These are phyloP conservation scores for Helicosporidium sp. DNA, from an alignment of 139 green algal genomes.

Conservation along the genomic window DNA sequence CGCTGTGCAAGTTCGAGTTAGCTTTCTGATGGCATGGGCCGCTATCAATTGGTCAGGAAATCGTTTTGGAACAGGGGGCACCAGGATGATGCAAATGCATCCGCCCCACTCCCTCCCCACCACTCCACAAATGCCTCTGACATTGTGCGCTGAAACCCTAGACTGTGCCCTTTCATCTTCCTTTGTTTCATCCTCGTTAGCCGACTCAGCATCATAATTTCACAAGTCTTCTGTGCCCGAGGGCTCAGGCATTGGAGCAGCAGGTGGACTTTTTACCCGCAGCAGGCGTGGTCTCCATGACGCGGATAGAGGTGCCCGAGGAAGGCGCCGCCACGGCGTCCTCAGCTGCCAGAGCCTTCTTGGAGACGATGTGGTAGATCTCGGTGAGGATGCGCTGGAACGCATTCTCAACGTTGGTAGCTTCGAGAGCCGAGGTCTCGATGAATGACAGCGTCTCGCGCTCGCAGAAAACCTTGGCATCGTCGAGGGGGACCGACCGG, in stretches of 20 bases:
- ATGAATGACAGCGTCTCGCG: conserved; percentile 91
- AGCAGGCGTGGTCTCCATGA: conserved; percentile 23
- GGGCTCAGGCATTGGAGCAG: conserved; percentile 16
- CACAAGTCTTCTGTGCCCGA: too few species aligned
- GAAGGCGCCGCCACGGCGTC: conserved; percentile 8
- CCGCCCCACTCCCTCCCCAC: too few species aligned
- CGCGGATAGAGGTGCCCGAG: conserved; percentile 26
- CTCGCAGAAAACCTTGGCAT: conserved; percentile 72
- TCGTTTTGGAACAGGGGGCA: too few species aligned
- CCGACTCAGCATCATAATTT: too few species aligned
- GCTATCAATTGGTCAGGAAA: too few species aligned
- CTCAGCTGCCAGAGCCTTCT: conserved; percentile 51
- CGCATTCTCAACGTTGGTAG: conserved; percentile 91
- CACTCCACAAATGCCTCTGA: too few species aligned
- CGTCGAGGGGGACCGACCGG: conserved; percentile 73
- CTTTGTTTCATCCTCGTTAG: too few species aligned
- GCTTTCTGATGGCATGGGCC: too few species aligned
- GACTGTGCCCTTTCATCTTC: too few species aligned
- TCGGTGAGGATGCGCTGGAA: conserved; percentile 94
- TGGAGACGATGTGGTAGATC: conserved; percentile 95
- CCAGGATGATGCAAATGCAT: too few species aligned
- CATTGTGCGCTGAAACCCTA: too few species aligned
- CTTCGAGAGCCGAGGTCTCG: conserved; percentile 93
- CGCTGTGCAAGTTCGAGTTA: too few species aligned
- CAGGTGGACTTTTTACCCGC: conserved; percentile 29